These are phyloP conservation scores for Trypanosoma platydactyli DNA, from an alignment of 208 protist genomes.

Conservation along the genomic window DNA sequence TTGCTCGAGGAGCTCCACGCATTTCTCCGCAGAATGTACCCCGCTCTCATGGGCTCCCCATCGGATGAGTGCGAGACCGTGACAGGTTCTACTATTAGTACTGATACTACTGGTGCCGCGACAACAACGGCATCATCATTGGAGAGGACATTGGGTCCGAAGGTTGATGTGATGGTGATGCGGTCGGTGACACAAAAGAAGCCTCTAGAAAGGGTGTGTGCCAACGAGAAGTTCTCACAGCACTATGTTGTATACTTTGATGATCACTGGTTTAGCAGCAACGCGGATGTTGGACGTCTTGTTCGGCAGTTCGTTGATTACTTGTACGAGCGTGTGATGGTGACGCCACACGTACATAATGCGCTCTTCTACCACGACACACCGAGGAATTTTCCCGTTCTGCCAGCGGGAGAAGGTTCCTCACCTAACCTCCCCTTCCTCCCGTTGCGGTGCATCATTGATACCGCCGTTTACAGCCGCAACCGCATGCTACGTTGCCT, in stretches of 20 bases:
- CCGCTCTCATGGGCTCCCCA: neutral
- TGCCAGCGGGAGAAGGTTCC: neutral
- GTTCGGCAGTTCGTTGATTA: constrained; percentile 62
- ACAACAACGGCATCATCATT: neutral
- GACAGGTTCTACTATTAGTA: too few species aligned
- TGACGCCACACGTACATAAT: constrained; percentile 37
- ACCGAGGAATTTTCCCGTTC: constrained; percentile 16
- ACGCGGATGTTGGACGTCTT: constrained; percentile 49
- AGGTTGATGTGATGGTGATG: constrained; percentile 48
- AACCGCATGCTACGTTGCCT: constrained; percentile 84
- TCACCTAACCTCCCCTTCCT: constrained; percentile 41
- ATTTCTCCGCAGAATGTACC: constrained; percentile 44
- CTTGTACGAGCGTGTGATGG: constrained; percentile 28
- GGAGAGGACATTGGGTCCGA: constrained; percentile 2
- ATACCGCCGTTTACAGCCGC: constrained; percentile 77
- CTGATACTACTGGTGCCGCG: neutral
- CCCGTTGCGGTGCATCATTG: constrained; percentile 65
- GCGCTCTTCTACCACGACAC: constrained; percentile 74
- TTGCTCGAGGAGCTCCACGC: constrained; percentile 45
- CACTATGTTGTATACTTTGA: constrained; percentile 78
- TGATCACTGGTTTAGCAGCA: constrained; percentile 47
- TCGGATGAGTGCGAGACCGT: neutral
- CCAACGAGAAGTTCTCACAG: constrained; percentile 71
- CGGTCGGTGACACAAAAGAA: constrained; percentile 27
- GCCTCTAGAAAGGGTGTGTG: neutral